Evolutionary conservation across 78 protist species (phyloP), one percentile per base, ranked within the genome.

Genomic region (Dictyostelium capitatum): DNA sequence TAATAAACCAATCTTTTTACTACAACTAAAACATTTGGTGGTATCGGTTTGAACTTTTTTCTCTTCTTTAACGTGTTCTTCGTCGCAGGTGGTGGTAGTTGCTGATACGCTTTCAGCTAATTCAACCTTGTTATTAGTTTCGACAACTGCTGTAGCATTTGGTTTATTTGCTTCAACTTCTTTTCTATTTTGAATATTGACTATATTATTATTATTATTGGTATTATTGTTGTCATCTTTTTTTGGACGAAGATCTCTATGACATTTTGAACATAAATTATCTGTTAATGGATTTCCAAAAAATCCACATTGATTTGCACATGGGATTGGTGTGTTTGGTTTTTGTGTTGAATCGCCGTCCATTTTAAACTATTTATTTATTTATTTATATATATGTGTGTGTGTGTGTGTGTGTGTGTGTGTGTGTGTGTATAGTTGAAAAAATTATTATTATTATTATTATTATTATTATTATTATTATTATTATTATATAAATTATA

Each of bases 1-100:
- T 41, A 92, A 77, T 11, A 96, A 72, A 28, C 98, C 98, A 74
- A 96, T 92, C 46, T 89, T 84, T 95, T 94, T 94, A 82, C 57
- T 57, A 82, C 98, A 96, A 37, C 75, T 59, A 82, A 70, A 82
- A 82, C 97, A 96, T 19, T 89, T 83, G 17, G 95, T 80, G 8
- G 89, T 90, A 50, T 90, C 95, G 19, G 73, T 25, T 48, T 90
- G 95, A 43, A 80, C 80, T 82, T 90, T 90, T 46, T 90, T 90
- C 4, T 30, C 8, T 23, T 37, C 41, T n/a, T 47, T 30, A 37
- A 37, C 43, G 43, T 37, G 43, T 47, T 20, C 51, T 25, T 62
- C 37, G 43, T 37, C 43, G 43, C 43, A 37, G 1, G 43, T 37
- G 43, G 43, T 37, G 43, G 43, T 37, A 23, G 32, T 57, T 30